Evolutionary conservation across 495 filamentous ascomycete species (phyloP).

Genomic region (Cairneyella variabilis): DNA sequence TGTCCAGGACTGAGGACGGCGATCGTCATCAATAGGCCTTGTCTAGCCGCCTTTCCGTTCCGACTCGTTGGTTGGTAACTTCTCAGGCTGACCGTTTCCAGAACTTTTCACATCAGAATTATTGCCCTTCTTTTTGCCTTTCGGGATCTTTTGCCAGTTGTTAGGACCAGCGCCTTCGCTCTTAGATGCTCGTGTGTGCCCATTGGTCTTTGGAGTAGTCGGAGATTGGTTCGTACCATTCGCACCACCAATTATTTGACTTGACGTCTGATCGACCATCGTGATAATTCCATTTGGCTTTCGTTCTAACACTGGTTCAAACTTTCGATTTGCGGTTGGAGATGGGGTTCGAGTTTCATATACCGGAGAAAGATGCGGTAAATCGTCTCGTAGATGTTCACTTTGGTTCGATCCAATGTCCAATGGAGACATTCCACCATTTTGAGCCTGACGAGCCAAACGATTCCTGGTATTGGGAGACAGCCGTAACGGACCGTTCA

Average conservation of each 20-base stretch:
- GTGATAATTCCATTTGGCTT: slow-evolving; percentile 7
- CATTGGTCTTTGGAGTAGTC: slow-evolving; percentile 27
- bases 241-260: no score
- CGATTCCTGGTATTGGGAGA: slow-evolving; percentile 22
- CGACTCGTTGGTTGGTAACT: slow-evolving; percentile 43
- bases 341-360: slow-evolving; percentile 51
- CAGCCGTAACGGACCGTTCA: slow-evolving; percentile 14
- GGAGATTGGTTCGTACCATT: slow-evolving; percentile 26
- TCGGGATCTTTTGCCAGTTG: slow-evolving; percentile 43
- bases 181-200: slow-evolving; percentile 44
- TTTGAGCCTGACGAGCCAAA: slow-evolving; percentile 19
- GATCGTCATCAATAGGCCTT: neutral
- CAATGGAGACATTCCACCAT: slow-evolving; percentile 24
- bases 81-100: slow-evolving; percentile 36
- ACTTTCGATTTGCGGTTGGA: slow-evolving; percentile 31
- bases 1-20: neutral
- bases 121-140: slow-evolving; percentile 43
- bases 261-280: no score
- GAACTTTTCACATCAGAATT: slow-evolving; percentile 30
- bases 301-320: slow-evolving; percentile 9
- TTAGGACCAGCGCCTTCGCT: slow-evolving; percentile 41
- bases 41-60: slow-evolving; percentile 51
- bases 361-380: slow-evolving; percentile 48
- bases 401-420: slow-evolving; percentile 22
- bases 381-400: slow-evolving; percentile 23